Evolutionary conservation across 495 filamentous ascomycete genomes (phyloP), one percentile per base, ranked within the genome.

Genomic region (Lasiosphaeria miniovina): DNA sequence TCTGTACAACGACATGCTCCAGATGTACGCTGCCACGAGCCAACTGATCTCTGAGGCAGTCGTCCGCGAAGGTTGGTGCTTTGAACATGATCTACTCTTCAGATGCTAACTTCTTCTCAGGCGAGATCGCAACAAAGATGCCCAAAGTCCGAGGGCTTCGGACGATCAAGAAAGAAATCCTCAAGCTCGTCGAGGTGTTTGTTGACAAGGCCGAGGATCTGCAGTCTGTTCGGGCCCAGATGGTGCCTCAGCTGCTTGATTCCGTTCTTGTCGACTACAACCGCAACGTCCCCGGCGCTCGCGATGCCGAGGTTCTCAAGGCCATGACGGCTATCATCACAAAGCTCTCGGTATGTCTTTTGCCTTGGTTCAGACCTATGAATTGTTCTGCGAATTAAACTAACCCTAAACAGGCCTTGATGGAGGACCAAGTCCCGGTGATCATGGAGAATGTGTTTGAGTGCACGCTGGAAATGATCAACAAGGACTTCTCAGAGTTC

Each of bases 361-460:
- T 14, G 6, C 36, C 36, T 40, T 6, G 36, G 11, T 6, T 11
- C 11, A 10, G 12, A 12, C 15, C 41, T 3, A 14, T 14, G 12
- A 45, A 45, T 12, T 45, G 4, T 32, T 35, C 45, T 57, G 32
- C 24, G 24, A 24, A 24, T 24, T 24, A 24, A 24, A 24, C 24
- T 24, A 24, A 24, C 24, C 24, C 24, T n/a, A 52, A 40, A 24
- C 55, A 71, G 91, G 84, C 83, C 61, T 80, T 96, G 66, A 98
- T 98, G 95, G 93, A 97, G 70, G 94, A 98, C 70, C 95, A 98
- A 74, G 91, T 99, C 3, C 90, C 92, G 0, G 86, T 86, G 48
- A 97, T 98, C 71, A 96, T 99, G 91, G 92, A 98, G 69, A 94
- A 93, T 67, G 91, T 99, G 17, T 99, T 99, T 70, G 93, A 96